These are phyloP conservation scores for Claviceps sp. DNA, from an alignment of 2,329 filamentous ascomycete species.

Conservation along the genomic window DNA sequence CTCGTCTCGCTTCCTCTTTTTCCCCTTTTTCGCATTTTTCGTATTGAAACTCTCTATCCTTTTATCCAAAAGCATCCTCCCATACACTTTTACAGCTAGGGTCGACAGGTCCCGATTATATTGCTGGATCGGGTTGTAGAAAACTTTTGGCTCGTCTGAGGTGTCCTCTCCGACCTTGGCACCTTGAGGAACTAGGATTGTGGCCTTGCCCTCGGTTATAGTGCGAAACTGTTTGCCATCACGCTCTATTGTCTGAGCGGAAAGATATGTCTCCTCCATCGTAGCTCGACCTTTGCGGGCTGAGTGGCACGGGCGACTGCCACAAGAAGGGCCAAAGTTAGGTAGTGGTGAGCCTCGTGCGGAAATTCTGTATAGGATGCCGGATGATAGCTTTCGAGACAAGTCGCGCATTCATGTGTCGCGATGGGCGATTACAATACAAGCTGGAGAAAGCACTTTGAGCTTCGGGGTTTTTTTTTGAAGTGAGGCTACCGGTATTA, in stretches of 20 bases:
- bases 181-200: constrained; percentile 39
- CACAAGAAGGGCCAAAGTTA: constrained; percentile 1
- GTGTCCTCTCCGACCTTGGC: constrained; percentile 34
- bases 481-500: constrained; percentile 1
- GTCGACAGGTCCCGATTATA: constrained; percentile 96
- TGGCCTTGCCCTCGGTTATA: constrained; percentile 42
- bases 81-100: constrained; percentile 80
- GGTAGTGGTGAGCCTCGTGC: background rate
- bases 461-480: no score
- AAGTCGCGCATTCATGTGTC: background rate
- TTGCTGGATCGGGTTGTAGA: constrained; percentile 98
- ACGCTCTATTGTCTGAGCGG: constrained; percentile 14
- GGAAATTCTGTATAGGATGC: background rate
- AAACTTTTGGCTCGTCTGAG: constrained; percentile 63
- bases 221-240: constrained; percentile 38
- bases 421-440: background rate
- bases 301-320: background rate
- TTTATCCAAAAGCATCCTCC: constrained; percentile 46
- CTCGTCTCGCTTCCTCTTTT: constrained; percentile 34
- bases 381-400: background rate
- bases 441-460: background rate
- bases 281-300: constrained; percentile 1
- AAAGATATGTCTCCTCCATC: constrained; percentile 9
- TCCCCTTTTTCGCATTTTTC: constrained; percentile 27
- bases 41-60: constrained; percentile 23